Evolutionary conservation across 2,329 filamentous ascomycete species (phyloP).

Genomic region (Aspergillus intermedius): DNA sequence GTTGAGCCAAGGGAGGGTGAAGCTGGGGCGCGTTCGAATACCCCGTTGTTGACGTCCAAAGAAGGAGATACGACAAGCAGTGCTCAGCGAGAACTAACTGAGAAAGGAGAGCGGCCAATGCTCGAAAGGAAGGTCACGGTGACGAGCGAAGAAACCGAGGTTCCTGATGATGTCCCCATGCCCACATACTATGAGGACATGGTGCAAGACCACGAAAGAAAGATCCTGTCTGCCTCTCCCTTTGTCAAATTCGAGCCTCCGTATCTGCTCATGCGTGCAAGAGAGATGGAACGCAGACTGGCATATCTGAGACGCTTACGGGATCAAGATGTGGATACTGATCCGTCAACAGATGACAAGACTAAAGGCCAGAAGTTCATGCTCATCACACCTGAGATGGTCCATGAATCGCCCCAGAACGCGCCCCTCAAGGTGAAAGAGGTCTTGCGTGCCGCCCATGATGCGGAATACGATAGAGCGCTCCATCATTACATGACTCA

Average conservation of each 20-base stretch:
- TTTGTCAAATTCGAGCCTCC: slow-evolving; percentile 95
- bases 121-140: slow-evolving; percentile 11
- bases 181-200: slow-evolving; percentile 93
- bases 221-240: slow-evolving; percentile 87
- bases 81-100: slow-evolving; percentile 11
- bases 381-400: slow-evolving; percentile 91
- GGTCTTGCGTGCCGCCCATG: slow-evolving; percentile 87
- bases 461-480: slow-evolving; percentile 94
- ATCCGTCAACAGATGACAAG: slow-evolving; percentile 53
- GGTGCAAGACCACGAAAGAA: slow-evolving; percentile 87
- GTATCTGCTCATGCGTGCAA: slow-evolving; percentile 83
- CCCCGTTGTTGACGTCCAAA: slow-evolving; percentile 1
- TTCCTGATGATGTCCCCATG: slow-evolving; percentile 73
- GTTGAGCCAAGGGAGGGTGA: slow-evolving; percentile 26
- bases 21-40: slow-evolving; percentile 5
- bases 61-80: slow-evolving; percentile 2
- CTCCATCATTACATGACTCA: slow-evolving; percentile 90
- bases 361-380: slow-evolving; percentile 67
- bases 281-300: slow-evolving; percentile 81
- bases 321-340: slow-evolving; percentile 54
- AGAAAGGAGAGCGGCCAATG: slow-evolving; percentile 7
- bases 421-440: slow-evolving; percentile 85
- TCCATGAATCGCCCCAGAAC: slow-evolving; percentile 72
- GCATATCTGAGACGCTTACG: slow-evolving; percentile 74
- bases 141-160: slow-evolving; percentile 36